A percentile compares a stretch with the other conserved stretches of the same genome.
These are phyloP conservation scores for Meyerozyma carpophila DNA, from an alignment of 1,139 yeast genomes.

Conservation along the genomic window DNA sequence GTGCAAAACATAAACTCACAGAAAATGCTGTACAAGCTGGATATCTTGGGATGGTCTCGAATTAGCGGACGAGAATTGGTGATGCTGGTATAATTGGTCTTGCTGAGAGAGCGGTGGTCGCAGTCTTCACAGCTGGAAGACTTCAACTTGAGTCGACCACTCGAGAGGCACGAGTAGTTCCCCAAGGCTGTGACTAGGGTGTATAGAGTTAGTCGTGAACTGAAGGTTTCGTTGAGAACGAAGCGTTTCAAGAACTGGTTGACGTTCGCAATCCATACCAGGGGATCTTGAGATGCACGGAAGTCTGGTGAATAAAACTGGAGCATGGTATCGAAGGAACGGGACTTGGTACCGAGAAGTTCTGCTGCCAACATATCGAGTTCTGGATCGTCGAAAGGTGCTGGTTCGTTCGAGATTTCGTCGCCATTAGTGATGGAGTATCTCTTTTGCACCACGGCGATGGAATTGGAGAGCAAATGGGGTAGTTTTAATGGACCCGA, in stretches of 20 bases:
- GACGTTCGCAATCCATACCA: constrained; percentile 21
- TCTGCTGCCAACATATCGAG: constrained; percentile 11
- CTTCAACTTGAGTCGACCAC: constrained; percentile 25
- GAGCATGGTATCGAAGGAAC: neutral
- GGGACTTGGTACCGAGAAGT: constrained; percentile 3
- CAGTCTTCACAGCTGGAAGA: constrained; percentile 38
- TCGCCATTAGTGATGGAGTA: constrained; percentile 9
- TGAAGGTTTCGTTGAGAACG: constrained; percentile 2
- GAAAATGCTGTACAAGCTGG: constrained; percentile 19
- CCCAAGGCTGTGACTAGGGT: constrained; percentile 38
- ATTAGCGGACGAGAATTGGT: constrained; percentile 18
- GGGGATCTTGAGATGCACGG: constrained; percentile 3
- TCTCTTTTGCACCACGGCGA: neutral
- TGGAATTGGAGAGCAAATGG: neutral
- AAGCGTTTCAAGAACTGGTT: constrained; percentile 5
- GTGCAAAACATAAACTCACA: constrained; percentile 14
- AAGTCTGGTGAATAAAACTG: neutral
- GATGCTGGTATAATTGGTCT: constrained; percentile 18
- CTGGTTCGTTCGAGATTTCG: neutral
- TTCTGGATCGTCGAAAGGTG: constrained; percentile 16
- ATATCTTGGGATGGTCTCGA: constrained; percentile 17
- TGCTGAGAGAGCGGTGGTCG: constrained; percentile 21
- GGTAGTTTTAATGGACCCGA: neutral
- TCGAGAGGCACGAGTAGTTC: constrained; percentile 35
- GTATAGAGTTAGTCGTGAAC: constrained; percentile 14